Evolutionary conservation across 768 basidiomycete genomes (phyloP).

Genomic region (Suillus variegatus): DNA sequence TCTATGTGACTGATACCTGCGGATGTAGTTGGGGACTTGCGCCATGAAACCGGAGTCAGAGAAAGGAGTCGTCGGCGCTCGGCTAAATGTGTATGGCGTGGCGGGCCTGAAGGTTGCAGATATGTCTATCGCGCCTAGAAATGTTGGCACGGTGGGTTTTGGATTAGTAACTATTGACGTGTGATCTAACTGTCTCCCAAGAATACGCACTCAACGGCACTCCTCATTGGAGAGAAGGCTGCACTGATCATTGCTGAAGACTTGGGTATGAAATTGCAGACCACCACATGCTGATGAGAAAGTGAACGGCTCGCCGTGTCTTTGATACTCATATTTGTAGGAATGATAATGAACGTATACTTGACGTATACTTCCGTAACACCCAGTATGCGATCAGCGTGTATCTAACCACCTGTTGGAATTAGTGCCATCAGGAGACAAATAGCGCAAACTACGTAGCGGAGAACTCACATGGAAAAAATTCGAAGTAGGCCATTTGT

Average conservation of each 20-base stretch:
- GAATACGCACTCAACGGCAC: conserved; percentile 43
- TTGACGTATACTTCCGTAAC: no score
- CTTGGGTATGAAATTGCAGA: conserved; percentile 30
- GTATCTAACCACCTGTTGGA: no score
- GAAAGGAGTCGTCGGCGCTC: conserved; percentile 62
- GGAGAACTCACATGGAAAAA: no score
- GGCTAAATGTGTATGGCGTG: conserved; percentile 63
- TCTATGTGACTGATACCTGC: conserved; percentile 17
- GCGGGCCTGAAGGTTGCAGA: conserved; percentile 60
- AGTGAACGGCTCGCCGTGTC: no score
- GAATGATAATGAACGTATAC: no score
- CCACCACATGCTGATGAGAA: no score
- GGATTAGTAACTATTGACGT: background rate
- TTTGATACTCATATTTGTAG: no score
- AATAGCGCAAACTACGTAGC: no score
- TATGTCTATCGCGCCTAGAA: conserved; percentile 39
- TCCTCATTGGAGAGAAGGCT: conserved; percentile 56
- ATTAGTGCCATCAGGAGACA: no score
- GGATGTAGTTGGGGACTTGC: conserved; percentile 58
- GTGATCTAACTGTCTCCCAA: background rate
- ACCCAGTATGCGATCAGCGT: no score
- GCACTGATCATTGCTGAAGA: conserved; percentile 58
- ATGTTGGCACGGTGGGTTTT: conserved; percentile 30
- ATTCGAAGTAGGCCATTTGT: no score
- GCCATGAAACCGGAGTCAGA: conserved; percentile 62